phyloP scores from a whole-genome alignment of 441 rosid species.

The Arabidopsis hybrid region DNA sequence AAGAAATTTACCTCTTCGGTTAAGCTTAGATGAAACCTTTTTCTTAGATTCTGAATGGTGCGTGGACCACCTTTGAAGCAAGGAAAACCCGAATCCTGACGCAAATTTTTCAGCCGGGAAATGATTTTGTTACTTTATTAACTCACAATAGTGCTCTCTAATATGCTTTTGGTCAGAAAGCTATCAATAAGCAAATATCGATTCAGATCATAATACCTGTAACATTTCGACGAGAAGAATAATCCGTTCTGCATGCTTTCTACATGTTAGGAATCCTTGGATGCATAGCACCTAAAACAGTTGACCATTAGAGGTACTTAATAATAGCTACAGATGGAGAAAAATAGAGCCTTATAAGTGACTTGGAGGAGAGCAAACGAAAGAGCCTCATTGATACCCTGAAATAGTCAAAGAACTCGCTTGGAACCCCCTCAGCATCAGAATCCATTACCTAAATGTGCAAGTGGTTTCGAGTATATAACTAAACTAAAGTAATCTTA shows the following conservation, averaged over 20 bases:
- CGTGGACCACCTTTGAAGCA: slow-evolving; percentile 27
- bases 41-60: slow-evolving; percentile 23
- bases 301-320: neutral
- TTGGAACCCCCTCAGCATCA: slow-evolving; percentile 95
- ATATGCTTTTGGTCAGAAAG: neutral
- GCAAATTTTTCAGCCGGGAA: neutral
- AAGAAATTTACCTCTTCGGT: slow-evolving; percentile 18
- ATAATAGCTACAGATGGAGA: neutral
- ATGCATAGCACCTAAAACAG: slow-evolving; percentile 85
- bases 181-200: neutral
- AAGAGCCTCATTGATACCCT: slow-evolving; percentile 56
- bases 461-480: slow-evolving; percentile 14
- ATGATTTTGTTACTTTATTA: neutral
- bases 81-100: slow-evolving; percentile 2
- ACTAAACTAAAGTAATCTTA: neutral
- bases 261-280: slow-evolving; percentile 96
- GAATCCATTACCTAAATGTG: slow-evolving; percentile 87
- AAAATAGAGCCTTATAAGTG: neutral
- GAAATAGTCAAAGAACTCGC: slow-evolving; percentile 94
- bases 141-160: neutral
- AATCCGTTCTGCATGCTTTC: slow-evolving; percentile 96
- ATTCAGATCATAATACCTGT: slow-evolving; percentile 63
- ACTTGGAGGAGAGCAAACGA: neutral
- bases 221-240: slow-evolving; percentile 98
- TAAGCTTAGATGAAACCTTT: slow-evolving; percentile 21